phyloP scores from a whole-genome alignment of 371 early-diverging fungal genomes.

The Massospora cicadina region DNA sequence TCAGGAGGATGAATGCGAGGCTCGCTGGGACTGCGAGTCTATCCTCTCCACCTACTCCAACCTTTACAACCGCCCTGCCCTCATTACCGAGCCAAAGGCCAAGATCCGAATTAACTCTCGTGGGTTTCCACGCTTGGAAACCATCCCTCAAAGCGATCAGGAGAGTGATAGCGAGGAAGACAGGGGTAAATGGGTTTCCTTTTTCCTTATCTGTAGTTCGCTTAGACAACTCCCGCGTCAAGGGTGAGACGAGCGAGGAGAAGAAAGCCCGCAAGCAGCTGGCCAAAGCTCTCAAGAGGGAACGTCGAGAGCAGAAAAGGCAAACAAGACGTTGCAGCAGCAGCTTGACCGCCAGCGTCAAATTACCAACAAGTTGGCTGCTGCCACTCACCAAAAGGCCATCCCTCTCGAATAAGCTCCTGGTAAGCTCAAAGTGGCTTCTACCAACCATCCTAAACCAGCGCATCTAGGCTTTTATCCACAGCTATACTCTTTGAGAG shows the following conservation, averaged over 20 bases:
- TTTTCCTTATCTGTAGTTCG: constrained; percentile 20
- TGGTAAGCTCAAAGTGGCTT: too few relatives aligned
- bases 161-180: constrained; percentile 24
- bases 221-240: constrained; percentile 27
- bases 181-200: constrained; percentile 25
- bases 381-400: neutral
- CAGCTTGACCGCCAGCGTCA: neutral
- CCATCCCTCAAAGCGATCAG: constrained; percentile 24
- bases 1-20: constrained; percentile 13
- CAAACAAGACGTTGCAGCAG: neutral
- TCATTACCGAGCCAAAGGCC: constrained; percentile 34
- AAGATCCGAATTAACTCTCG: constrained; percentile 33
- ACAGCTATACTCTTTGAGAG: too few relatives aligned
- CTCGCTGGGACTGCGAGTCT: constrained; percentile 62
- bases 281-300: constrained; percentile 58
- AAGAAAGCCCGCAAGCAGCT: constrained; percentile 72
- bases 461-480: too few relatives aligned
- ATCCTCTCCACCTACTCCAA: constrained; percentile 68
- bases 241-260: constrained; percentile 67
- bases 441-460: too few relatives aligned
- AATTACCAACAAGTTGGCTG: neutral
- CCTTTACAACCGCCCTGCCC: constrained; percentile 58
- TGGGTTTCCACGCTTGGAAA: constrained; percentile 29
- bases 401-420: constrained; percentile 22
- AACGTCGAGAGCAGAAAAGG: constrained; percentile 13